phyloP scores from a whole-genome alignment of 73 alveolate species.

The Paramecium octaurelia region DNA sequence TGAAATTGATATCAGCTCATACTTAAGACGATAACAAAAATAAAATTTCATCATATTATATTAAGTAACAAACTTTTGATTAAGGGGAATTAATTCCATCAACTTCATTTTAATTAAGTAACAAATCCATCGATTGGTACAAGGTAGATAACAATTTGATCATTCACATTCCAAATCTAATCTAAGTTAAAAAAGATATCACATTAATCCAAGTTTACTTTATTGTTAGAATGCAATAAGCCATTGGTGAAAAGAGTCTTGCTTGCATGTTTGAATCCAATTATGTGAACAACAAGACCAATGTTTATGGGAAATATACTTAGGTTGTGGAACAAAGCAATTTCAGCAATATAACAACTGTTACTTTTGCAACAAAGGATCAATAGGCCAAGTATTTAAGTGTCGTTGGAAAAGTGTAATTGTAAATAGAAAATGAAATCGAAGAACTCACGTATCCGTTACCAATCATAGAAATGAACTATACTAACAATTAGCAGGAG shows the following conservation, averaged over 20 bases:
- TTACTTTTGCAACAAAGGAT: not conserved
- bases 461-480: not conserved
- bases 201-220: not conserved
- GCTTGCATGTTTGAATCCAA: conserved; percentile 17
- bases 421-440: not conserved
- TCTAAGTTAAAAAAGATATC: not conserved
- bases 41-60: not conserved
- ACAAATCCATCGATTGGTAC: not conserved
- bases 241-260: not conserved
- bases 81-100: not conserved
- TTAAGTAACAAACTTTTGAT: not conserved
- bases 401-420: not conserved
- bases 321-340: not conserved
- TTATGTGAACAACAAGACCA: not conserved
- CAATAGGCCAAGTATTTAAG: not conserved
- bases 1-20: not conserved
- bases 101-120: not conserved
- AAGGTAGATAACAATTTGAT: not conserved
- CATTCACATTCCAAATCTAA: not conserved
- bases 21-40: not conserved
- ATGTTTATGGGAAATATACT: not conserved
- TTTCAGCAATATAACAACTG: not conserved
- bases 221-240: not conserved
- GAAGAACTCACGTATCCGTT: conserved; percentile 26
- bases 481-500: not conserved